Conservation (phyloP, 2,329 filamentous ascomycete genomes). For the Monascus ruber region DNA sequence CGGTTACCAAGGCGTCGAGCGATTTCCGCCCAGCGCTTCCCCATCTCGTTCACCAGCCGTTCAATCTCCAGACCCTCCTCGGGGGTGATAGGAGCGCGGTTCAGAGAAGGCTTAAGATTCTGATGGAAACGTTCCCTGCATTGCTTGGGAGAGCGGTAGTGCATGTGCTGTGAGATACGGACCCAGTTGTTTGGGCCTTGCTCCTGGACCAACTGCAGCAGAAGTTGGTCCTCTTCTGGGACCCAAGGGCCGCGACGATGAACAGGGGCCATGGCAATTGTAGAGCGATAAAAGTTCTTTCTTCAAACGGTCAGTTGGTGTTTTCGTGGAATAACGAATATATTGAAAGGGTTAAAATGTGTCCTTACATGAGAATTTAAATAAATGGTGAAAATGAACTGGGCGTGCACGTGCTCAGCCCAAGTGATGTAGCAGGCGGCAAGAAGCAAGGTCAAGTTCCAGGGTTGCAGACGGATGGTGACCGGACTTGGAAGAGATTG, state of each 20-base stretch:
- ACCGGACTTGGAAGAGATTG: too few species aligned
- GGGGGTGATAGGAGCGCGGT: slow-evolving; percentile 60
- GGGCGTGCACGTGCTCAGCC: too few species aligned
- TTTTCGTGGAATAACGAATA: too few species aligned
- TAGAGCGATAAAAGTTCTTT: not conserved
- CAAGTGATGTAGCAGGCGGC: too few species aligned
- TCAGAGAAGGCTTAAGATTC: slow-evolving; percentile 68
- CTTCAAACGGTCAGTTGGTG: not conserved
- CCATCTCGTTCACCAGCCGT: slow-evolving; percentile 62
- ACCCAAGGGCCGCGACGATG: slow-evolving; percentile 77
- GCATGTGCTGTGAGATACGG: slow-evolving; percentile 63
- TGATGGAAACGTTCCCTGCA: slow-evolving; percentile 91
- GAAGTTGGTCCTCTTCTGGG: slow-evolving; percentile 58
- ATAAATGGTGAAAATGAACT: too few species aligned
- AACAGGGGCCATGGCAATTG: slow-evolving; percentile 29
- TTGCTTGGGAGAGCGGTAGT: slow-evolving; percentile 78
- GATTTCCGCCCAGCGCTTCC: slow-evolving; percentile 89
- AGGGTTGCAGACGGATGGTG: too few species aligned
- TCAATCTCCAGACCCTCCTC: slow-evolving; percentile 66
- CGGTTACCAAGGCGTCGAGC: slow-evolving; percentile 68
- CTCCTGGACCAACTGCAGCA: slow-evolving; percentile 58
- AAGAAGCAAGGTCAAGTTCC: too few species aligned
- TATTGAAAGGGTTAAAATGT: too few species aligned
- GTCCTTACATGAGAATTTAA: too few species aligned
- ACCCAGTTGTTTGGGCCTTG: slow-evolving; percentile 85